A percentile compares a stretch with the other conserved stretches of the same genome.
These are phyloP conservation scores for Sporothrix inflata DNA, from an alignment of 2,329 filamentous ascomycete species.

Conservation along the genomic window DNA sequence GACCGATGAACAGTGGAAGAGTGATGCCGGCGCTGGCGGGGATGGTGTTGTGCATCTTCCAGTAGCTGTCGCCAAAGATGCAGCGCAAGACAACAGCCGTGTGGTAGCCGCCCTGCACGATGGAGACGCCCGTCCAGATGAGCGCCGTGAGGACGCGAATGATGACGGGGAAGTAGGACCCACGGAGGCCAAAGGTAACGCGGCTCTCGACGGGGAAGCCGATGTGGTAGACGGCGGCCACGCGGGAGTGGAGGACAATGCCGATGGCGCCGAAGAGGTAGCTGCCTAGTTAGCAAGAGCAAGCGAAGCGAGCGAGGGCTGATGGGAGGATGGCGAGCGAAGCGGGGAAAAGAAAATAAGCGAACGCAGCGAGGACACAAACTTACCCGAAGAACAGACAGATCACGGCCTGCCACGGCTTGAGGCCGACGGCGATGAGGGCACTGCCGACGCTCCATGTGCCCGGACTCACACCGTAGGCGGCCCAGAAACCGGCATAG, in stretches of 20 bases:
- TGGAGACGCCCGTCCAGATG: constrained; percentile 65
- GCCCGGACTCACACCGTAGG: constrained; percentile 16
- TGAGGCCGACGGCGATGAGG: constrained; percentile 6
- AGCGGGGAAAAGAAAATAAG: not conserved
- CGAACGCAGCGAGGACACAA: too few relatives aligned
- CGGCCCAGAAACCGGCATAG: constrained; percentile 19
- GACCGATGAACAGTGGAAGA: not conserved
- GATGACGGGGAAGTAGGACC: constrained; percentile 57
- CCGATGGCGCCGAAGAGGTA: not conserved
- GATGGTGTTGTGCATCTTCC: constrained; percentile 50
- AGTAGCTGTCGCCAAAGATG: constrained; percentile 68
- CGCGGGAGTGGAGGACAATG: constrained; percentile 14
- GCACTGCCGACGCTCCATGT: constrained; percentile 22
- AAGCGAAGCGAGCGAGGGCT: not conserved
- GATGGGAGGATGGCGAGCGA: not conserved
- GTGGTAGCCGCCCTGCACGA: constrained; percentile 82
- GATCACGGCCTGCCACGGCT: constrained; percentile 21
- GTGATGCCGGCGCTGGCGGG: constrained; percentile 36
- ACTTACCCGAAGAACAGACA: constrained; percentile 13
- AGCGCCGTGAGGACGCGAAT: constrained; percentile 53
- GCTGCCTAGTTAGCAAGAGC: too few relatives aligned
- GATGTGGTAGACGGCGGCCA: constrained; percentile 22
- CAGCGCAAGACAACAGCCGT: constrained; percentile 58
- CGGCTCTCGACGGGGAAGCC: constrained; percentile 21
- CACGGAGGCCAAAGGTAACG: constrained; percentile 40